phyloP scores from a whole-genome alignment of 495 filamentous ascomycete species.

The Aspergillus leporis region DNA sequence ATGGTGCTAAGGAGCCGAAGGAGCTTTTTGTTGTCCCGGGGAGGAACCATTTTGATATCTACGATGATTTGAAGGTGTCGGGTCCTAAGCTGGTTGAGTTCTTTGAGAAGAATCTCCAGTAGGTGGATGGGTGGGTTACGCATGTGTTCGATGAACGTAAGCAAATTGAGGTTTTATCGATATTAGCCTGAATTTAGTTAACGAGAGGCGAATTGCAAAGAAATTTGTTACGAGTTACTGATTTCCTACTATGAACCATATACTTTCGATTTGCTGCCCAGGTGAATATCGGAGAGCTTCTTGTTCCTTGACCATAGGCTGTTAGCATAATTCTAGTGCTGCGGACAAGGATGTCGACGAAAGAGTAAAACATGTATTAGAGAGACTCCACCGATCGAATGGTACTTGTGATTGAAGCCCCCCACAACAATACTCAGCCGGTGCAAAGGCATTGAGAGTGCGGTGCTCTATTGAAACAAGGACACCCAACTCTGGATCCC shows the following conservation, averaged over 20 bases:
- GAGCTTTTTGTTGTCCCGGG: constrained; percentile 38
- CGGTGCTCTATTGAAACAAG: no score
- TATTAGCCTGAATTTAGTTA: background rate
- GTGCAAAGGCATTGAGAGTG: no score
- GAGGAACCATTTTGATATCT: constrained; percentile 36
- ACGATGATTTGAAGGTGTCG: constrained; percentile 31
- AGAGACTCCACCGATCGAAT: background rate
- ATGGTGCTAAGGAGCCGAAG: constrained; percentile 35
- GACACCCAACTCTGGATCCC: no score
- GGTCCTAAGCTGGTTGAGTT: constrained; percentile 37
- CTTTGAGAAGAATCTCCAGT: constrained; percentile 13
- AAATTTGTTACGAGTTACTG: no score
- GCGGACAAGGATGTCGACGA: background rate
- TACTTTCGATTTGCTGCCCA: no score
- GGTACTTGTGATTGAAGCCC: no score
- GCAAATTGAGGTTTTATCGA: background rate
- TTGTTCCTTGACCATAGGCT: no score
- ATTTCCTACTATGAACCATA: no score
- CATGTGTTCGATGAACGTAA: background rate
- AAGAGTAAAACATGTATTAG: background rate
- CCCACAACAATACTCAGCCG: no score
- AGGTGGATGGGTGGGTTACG: background rate
- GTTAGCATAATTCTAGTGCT: background rate
- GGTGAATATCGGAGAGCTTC: no score
- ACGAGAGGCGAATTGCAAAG: no score